A percentile compares a stretch with the other conserved stretches of the same genome.
Conservation (phyloP, 2,329 filamentous ascomycete species). For the Xylariales sp. region DNA sequence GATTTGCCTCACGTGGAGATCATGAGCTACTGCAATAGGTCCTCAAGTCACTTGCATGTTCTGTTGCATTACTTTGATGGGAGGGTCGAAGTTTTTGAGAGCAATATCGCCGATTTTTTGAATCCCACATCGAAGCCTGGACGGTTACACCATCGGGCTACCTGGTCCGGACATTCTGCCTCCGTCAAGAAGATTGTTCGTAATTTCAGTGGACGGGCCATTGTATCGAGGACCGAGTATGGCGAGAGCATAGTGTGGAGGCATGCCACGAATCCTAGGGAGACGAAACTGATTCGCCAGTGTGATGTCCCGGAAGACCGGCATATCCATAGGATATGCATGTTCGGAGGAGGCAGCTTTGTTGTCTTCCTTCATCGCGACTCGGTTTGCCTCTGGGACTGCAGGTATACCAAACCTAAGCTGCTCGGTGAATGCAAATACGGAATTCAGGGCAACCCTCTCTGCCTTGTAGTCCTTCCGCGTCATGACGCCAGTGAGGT, state of each 20-base stretch:
- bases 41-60: slow-evolving; percentile 63
- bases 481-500: slow-evolving; percentile 51
- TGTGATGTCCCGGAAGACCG: slow-evolving; percentile 63
- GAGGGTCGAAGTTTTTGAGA: slow-evolving; percentile 75
- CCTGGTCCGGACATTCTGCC: slow-evolving; percentile 81
- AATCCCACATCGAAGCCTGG: slow-evolving; percentile 61
- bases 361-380: slow-evolving; percentile 74
- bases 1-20: slow-evolving; percentile 57
- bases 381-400: slow-evolving; percentile 75
- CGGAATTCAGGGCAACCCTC: slow-evolving; percentile 61
- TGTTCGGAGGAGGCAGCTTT: slow-evolving; percentile 73
- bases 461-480: slow-evolving; percentile 76
- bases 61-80: slow-evolving; percentile 84
- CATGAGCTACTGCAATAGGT: slow-evolving; percentile 65
- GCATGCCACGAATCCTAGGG: slow-evolving; percentile 49
- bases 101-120: slow-evolving; percentile 73
- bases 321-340: slow-evolving; percentile 75
- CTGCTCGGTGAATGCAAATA: slow-evolving; percentile 58
- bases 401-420: slow-evolving; percentile 52
- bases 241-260: slow-evolving; percentile 84
- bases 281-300: slow-evolving; percentile 57
- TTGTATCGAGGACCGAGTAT: slow-evolving; percentile 74
- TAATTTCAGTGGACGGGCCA: slow-evolving; percentile 73
- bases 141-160: slow-evolving; percentile 58
- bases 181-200: slow-evolving; percentile 82